Evolutionary conservation across 2,329 filamentous ascomycete genomes (phyloP), one percentile per base, ranked within the genome.

Genomic region (Neurospora sp.): DNA sequence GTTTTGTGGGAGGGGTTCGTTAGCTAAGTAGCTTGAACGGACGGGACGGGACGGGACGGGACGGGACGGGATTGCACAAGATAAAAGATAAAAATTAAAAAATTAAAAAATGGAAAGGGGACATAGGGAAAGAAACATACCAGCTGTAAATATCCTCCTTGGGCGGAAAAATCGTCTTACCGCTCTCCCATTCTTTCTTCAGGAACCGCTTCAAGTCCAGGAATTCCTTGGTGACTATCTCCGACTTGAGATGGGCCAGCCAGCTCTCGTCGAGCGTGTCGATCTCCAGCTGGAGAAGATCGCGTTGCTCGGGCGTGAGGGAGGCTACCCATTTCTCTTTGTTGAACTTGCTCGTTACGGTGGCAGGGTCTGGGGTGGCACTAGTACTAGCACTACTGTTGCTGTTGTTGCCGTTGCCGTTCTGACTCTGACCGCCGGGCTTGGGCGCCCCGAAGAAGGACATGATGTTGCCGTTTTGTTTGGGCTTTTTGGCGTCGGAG

Each of bases 71-170:
- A 33, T 33, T 5, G 28, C 5, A 33, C 1, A 33, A 33, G 5
- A 33, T 33, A 33, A 33, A 1, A 33, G 6, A 33, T 6, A 33
- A 33, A 6, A 33, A 33, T n/a, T n/a, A 33, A 33, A 33, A 33
- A 33, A 33, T n/a, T n/a, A 33, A 33, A 1, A 33, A 6, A 33
- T 33, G 4, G 23, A 46, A 66, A 41, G n/a, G n/a, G n/a, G n/a
- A n/a, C n/a, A n/a, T n/a, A 57, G 57, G 52, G 62, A 8, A 8
- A 52, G 37, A 8, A n/a, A 76, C 85, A 70, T 84, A 97, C 96
- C 96, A 99, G 73, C 92, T 96, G 81, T 99, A 99, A 12, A 99
- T 89, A 76, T 99, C 95, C 73, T 93, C 86, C 75, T 88, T 85
- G 0, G 95, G 95, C 3, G 96, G 96, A 76, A 96, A 99, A 74